These are phyloP conservation scores for Xylaria sp. DNA, from an alignment of 2,329 filamentous ascomycete genomes.

Conservation along the genomic window DNA sequence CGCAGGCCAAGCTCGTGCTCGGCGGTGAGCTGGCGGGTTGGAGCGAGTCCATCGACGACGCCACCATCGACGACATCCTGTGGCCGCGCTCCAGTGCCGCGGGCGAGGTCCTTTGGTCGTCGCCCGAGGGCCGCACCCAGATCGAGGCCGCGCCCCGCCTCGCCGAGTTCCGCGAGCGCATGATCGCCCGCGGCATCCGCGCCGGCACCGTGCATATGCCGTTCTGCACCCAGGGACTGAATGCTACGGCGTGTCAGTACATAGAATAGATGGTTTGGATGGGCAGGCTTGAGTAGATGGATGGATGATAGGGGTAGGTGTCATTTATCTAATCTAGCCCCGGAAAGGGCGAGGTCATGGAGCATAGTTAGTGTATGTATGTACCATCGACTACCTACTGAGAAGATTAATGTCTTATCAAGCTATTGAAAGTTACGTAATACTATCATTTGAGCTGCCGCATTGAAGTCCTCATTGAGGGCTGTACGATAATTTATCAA, in stretches of 20 bases:
- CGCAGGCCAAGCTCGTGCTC: conserved; percentile 74
- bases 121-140: conserved; percentile 76
- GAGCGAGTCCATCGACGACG: conserved; percentile 80
- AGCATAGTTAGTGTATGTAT: conserved; percentile 3
- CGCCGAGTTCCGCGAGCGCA: conserved; percentile 79
- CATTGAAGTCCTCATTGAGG: neutral
- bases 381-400: conserved; percentile 1
- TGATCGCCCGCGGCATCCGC: conserved; percentile 74
- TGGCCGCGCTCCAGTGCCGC: conserved; percentile 83
- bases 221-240: conserved; percentile 72
- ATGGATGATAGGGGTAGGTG: neutral
- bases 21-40: conserved; percentile 87
- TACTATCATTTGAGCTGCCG: too few species aligned
- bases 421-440: neutral
- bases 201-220: conserved; percentile 76
- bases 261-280: conserved; percentile 19
- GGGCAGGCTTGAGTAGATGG: neutral
- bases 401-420: conserved; percentile 1
- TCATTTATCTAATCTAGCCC: neutral
- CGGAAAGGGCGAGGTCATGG: neutral
- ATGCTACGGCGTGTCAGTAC: conserved; percentile 60
- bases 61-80: conserved; percentile 78
- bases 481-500: too few species aligned
- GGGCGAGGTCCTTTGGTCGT: conserved; percentile 83
- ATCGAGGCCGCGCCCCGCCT: conserved; percentile 75